Evolutionary conservation across 768 basidiomycete genomes (phyloP), one percentile per base, ranked within the genome.

Genomic region (Boletellus ananas): DNA sequence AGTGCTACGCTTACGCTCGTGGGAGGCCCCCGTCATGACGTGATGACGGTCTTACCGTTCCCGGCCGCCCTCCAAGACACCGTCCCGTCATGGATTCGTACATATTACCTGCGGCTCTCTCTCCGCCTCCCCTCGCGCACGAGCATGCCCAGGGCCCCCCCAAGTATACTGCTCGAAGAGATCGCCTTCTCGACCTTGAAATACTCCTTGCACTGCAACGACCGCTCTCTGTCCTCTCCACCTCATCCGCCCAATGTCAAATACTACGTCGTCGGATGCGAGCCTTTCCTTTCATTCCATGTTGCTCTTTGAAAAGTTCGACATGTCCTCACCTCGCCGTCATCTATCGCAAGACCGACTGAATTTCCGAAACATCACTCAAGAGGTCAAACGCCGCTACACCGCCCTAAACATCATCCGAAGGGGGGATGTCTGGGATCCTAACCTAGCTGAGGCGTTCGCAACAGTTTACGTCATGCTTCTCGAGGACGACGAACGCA

Each of bases 401-500:
- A 50, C 47, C 2, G 74, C 75, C 0, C 69, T 81, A n/a, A 70
- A 74, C 13, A 60, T 74, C 45, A 71, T 83, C 62, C 73, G 72
- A 18, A 56, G 53, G n/a, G 65, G 66, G 4, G 59, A 64, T 3
- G 48, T 76, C 25, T 63, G 72, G 54, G 58, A 72, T 50, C 64
- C 71, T 25, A 47, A 55, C 14, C 60, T 80, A 9, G 68, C 65
- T 0, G 73, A 78, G 49, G 74, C 74, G 11, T 62, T 85, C 27
- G 78, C 78, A 69, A 73, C 73, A 0, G 73, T 79, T 45, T 82
- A 78, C 58, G 60, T 77, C 33, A 82, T 85, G 79, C 66, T 82
- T 36, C 72, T 81, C 29, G 81, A 84, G 53, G 75, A 80, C 23
- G 76, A 74, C 46, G 73, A 70, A 41, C 74, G 70, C 52, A 82